These are phyloP conservation scores for Epichloe uncinata DNA, from an alignment of 2,329 filamentous ascomycete species.

Conservation along the genomic window DNA sequence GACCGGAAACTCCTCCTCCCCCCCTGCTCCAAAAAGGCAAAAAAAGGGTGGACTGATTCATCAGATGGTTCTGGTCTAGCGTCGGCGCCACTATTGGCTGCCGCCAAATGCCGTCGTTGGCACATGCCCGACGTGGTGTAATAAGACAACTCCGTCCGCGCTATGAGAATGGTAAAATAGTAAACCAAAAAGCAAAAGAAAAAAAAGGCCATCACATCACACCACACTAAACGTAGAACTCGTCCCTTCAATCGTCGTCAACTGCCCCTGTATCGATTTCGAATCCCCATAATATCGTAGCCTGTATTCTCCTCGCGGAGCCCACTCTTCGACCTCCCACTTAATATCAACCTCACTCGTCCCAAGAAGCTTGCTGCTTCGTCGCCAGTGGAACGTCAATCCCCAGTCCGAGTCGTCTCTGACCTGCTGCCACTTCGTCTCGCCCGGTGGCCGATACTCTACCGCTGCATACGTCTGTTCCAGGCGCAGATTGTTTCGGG, in stretches of 20 bases:
- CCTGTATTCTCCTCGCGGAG: constrained; percentile 52
- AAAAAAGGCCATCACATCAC: constrained; percentile 1
- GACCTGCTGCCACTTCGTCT: constrained; percentile 46
- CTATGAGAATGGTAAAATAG: neutral
- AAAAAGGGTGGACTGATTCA: too few species aligned
- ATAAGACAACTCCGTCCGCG: neutral
- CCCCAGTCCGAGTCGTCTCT: constrained; percentile 74
- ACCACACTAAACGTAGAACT: constrained; percentile 36
- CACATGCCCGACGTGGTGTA: too few species aligned
- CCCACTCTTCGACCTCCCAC: constrained; percentile 62
- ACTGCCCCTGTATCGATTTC: constrained; percentile 46
- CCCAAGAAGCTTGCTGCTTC: constrained; percentile 55
- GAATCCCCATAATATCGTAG: constrained; percentile 72
- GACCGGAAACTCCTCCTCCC: too few species aligned
- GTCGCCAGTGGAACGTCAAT: constrained; percentile 65
- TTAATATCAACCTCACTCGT: constrained; percentile 62
- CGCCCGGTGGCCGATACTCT: constrained; percentile 31
- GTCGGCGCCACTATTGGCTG: neutral
- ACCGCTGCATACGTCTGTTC: constrained; percentile 67
- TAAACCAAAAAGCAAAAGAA: too few species aligned
- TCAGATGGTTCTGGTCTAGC: neutral
- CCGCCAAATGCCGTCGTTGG: too few species aligned
- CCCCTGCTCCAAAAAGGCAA: too few species aligned
- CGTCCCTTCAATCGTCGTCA: constrained; percentile 55
- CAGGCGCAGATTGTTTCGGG: constrained; percentile 69